Base-by-base conservation (phyloP, 2,329 filamentous ascomycete genomes). In the Aspergillus niger region DNA sequence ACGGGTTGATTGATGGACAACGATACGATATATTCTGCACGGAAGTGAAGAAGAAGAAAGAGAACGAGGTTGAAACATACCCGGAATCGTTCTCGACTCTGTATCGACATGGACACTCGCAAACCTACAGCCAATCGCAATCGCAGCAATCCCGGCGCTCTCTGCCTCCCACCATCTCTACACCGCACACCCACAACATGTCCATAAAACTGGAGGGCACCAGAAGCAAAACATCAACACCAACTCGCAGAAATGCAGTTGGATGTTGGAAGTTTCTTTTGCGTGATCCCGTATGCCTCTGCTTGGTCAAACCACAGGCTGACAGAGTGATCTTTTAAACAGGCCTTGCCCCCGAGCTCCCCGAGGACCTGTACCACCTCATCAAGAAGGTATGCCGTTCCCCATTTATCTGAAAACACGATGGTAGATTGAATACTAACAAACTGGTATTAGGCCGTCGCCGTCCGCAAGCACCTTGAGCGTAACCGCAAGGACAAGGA, bases 401-500 rank as follows among this genome's bases (percentile, higher is more conserved):
- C n/a, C 17, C 54, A 20, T 28, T n/a, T 38, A 36, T 41, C 24
- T 15, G 3, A 17, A 5, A 3, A 10, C 15, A 3, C 26, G 8
- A 28, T 22, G 2, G 11, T 8, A 49, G 8, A 47, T 6, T 41
- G 17, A 6, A 48, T 38, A 44, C 64, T 66, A 64, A 64, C 30
- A 13, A 55, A 4, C 3, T n/a, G 2, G 30, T 20, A 20, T 11
- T 11, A 95, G 92, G 93, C 93, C 75, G 93, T 97, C 75, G 90
- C 93, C 79, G 95, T 99, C 85, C 94, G 95, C 86, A 99, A 99
- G 91, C 96, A 99, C 85, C 92, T 99, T 73, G 92, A 97, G 89
- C 92, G 92, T 84, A 99, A 99, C 90, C 94, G 95, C 85, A 99
- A 99, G 89, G 95, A 99, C 88, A 96, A 92, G 87, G 95, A 99